A percentile compares a stretch with the other conserved stretches of the same genome.
Conservation (phyloP, 2,329 filamentous ascomycete genomes). For the Cladosporium sp. region DNA sequence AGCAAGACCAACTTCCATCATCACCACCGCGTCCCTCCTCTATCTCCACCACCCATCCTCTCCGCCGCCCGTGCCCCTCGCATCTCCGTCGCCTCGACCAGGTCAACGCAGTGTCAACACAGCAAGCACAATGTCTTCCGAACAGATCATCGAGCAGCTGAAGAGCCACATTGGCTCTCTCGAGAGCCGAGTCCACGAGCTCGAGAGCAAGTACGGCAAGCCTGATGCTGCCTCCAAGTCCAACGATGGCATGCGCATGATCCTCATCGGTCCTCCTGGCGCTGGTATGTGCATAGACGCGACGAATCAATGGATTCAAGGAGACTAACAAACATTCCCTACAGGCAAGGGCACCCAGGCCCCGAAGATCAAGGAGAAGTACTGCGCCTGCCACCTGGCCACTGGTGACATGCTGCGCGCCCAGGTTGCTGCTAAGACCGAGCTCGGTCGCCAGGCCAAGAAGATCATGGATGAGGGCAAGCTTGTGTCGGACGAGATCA, state of each 20-base stretch:
- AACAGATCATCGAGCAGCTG: slow-evolving; percentile 61
- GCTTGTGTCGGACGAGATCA: slow-evolving; percentile 96
- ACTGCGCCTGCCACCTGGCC: slow-evolving; percentile 93
- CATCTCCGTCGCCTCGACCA: slow-evolving; percentile 12
- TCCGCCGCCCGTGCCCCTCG: slow-evolving; percentile 1
- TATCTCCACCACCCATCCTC: background rate
- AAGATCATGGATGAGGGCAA: slow-evolving; percentile 99
- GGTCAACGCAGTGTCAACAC: background rate
- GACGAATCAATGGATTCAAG: slow-evolving; percentile 6
- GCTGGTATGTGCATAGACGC: slow-evolving; percentile 65
- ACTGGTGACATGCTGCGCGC: slow-evolving; percentile 99
- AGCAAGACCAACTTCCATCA: slow-evolving; percentile 5
- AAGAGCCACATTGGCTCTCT: slow-evolving; percentile 79
- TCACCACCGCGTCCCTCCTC: slow-evolving; percentile 5
- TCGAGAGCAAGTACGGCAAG: slow-evolving; percentile 52
- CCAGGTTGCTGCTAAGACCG: slow-evolving; percentile 95
- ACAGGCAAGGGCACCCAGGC: slow-evolving; percentile 98
- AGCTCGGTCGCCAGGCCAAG: slow-evolving; percentile 92
- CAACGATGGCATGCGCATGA: slow-evolving; percentile 73
- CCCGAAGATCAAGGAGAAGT: slow-evolving; percentile 96
- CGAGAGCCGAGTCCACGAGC: slow-evolving; percentile 77
- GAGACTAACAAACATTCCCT: background rate
- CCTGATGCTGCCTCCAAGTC: background rate
- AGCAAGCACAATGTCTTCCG: slow-evolving; percentile 8
- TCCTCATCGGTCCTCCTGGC: slow-evolving; percentile 94